phyloP scores from a whole-genome alignment of 805 yeast species.

The Metschnikowia peoriensis region DNA sequence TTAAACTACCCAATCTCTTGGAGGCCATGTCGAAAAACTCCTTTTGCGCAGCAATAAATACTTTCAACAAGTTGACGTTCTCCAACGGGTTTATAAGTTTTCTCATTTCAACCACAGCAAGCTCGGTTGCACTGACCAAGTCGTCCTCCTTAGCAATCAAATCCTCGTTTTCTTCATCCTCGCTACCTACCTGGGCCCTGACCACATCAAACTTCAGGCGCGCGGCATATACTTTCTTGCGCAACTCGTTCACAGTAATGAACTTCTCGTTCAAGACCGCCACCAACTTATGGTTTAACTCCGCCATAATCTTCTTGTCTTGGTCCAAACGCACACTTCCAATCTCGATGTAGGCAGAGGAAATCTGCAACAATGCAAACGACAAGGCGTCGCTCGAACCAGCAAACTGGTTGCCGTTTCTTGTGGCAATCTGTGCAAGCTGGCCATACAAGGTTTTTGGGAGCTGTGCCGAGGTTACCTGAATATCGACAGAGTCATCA shows the following conservation, averaged over 20 bases:
- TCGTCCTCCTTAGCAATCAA: constrained; percentile 69
- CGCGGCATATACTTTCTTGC: constrained; percentile 68
- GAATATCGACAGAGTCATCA: constrained; percentile 24
- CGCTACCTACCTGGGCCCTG: constrained; percentile 49
- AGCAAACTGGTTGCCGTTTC: constrained; percentile 45
- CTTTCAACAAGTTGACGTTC: constrained; percentile 58
- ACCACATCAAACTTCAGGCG: constrained; percentile 69
- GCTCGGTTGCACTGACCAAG: constrained; percentile 72
- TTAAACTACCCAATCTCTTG: constrained; percentile 32
- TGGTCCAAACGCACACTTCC: constrained; percentile 69
- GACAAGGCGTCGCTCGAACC: constrained; percentile 49
- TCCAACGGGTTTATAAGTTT: constrained; percentile 66
- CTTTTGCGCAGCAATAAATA: constrained; percentile 68
- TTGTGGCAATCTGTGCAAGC: constrained; percentile 53
- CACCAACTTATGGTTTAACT: constrained; percentile 57
- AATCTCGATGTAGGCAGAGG: constrained; percentile 57
- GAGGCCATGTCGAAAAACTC: constrained; percentile 49
- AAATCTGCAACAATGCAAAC: constrained; percentile 51
- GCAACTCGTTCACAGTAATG: constrained; percentile 55
- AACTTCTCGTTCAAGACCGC: constrained; percentile 55
- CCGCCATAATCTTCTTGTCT: constrained; percentile 59
- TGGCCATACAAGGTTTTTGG: constrained; percentile 79
- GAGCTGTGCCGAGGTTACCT: constrained; percentile 35
- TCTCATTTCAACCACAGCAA: constrained; percentile 79
- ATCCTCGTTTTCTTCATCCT: constrained; percentile 51